Evolutionary conservation across 2,329 filamentous ascomycete genomes (phyloP), one percentile per base, ranked within the genome.

Genomic region (Claviceps fusiformis): DNA sequence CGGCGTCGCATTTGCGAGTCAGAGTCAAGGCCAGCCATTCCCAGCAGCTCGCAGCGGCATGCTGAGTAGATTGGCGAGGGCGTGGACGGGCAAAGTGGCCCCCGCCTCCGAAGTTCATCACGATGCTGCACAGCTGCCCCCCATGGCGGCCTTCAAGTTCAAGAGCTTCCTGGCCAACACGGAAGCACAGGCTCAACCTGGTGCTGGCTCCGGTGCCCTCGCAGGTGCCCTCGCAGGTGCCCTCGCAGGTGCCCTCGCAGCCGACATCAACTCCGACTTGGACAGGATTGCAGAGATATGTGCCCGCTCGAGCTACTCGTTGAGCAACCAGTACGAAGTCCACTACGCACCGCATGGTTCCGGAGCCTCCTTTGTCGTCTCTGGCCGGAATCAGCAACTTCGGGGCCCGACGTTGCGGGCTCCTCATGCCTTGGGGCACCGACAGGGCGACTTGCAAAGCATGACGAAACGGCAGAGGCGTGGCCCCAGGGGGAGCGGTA

Each of bases 221-320:
- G n/a, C n/a, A n/a, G n/a, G n/a, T n/a, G n/a, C n/a, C n/a, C n/a
- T n/a, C n/a, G n/a, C n/a, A n/a, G n/a, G n/a, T n/a, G n/a, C n/a
- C n/a, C n/a, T n/a, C n/a, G n/a, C n/a, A n/a, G n/a, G n/a, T n/a
- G n/a, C n/a, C n/a, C n/a, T n/a, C 5, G 68, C 67, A 6, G 68
- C 68, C 51, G 73, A 78, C 56, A 79, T 84, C 57, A 73, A 73
- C 53, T 72, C 80, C 13, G 80, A 83, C 61, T 69, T 85, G 52
- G 81, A 85, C 58, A 76, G 80, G 45, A 85, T 85, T 61, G 82
- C 82, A 11, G 81, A 85, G 65, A 85, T 85, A 37, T 85, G 81
- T 67, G 82, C 82, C 43, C 74, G 79, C 39, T 84, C 81, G 13
- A 75, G 78, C 47, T 85, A 84, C 64, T 84, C 81, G 45, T 64